Evolutionary conservation across 805 yeast species (phyloP).

Genomic region (Saturnispora besseyi): DNA sequence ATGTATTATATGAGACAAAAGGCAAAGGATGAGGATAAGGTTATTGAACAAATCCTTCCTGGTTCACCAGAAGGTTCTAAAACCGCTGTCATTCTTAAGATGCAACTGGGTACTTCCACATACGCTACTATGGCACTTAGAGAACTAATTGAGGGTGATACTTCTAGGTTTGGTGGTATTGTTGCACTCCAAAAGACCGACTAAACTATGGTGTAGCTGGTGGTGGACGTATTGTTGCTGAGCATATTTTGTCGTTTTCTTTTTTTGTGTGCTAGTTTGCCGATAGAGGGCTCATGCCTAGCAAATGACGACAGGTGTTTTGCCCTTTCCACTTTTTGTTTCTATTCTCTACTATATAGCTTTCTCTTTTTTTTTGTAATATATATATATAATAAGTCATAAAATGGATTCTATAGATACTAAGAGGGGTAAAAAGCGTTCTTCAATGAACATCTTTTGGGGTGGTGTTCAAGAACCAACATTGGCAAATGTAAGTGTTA

Average conservation of each 20-base stretch:
- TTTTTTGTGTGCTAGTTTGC: not conserved
- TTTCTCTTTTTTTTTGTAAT: not conserved
- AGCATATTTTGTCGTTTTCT: not conserved
- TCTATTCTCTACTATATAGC: not conserved
- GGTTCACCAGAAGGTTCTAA: slow-evolving; percentile 35
- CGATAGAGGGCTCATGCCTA: not conserved
- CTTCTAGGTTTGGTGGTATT: slow-evolving; percentile 29
- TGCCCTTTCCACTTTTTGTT: not conserved
- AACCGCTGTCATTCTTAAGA: slow-evolving; percentile 62
- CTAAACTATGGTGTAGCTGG: not conserved
- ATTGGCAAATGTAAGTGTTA: not conserved
- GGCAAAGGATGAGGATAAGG: slow-evolving; percentile 13
- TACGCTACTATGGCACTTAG: slow-evolving; percentile 98
- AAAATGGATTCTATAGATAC: slow-evolving; percentile 1
- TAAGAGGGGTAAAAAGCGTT: not conserved
- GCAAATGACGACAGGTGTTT: not conserved
- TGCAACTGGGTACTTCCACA: slow-evolving; percentile 76
- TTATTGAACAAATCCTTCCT: slow-evolving; percentile 22
- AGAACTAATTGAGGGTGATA: slow-evolving; percentile 76
- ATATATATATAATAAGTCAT: not conserved
- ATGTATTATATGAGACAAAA: slow-evolving; percentile 30
- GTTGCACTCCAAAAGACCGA: slow-evolving; percentile 14
- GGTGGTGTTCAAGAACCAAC: not conserved
- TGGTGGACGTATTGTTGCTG: not conserved
- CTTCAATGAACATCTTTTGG: slow-evolving; percentile 8